Percentiles rank a stretch among this genome's conserved stretches.
Evolutionary conservation across 2,329 filamentous ascomycete species (phyloP).

Genomic region (Aureobasidium melanogenum): DNA sequence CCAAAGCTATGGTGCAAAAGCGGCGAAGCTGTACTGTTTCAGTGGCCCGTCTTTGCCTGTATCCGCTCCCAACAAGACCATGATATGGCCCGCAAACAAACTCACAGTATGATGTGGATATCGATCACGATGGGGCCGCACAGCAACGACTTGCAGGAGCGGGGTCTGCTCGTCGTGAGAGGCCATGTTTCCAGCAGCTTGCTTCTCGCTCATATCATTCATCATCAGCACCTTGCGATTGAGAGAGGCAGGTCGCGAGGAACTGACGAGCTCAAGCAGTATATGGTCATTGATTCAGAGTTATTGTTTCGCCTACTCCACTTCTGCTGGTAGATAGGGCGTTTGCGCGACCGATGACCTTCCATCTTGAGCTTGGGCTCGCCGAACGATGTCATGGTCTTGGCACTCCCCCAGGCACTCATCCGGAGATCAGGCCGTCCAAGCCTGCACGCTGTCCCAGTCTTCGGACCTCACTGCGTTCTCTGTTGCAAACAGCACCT

Average conservation of each 20-base stretch:
- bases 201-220: slow-evolving; percentile 5
- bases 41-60: neutral
- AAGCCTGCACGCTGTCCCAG: neutral
- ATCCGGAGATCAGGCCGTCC: neutral
- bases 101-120: slow-evolving; percentile 42
- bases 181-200: slow-evolving; percentile 27
- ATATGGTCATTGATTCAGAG: neutral
- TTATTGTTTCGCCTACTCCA: neutral
- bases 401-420: neutral
- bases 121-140: slow-evolving; percentile 32
- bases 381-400: slow-evolving; percentile 4
- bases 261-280: neutral
- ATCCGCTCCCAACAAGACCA: neutral
- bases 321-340: neutral
- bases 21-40: slow-evolving; percentile 42
- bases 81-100: neutral
- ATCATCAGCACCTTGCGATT: neutral
- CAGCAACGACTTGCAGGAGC: slow-evolving; percentile 54
- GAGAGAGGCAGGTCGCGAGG: neutral
- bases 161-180: slow-evolving; percentile 52
- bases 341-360: slow-evolving; percentile 1
- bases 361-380: neutral
- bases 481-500: neutral
- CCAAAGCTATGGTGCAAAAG: slow-evolving; percentile 53
- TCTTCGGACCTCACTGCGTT: neutral